Base-by-base conservation (phyloP, 2,329 filamentous ascomycete genomes). In the Trichoderma citrinoviride region DNA sequence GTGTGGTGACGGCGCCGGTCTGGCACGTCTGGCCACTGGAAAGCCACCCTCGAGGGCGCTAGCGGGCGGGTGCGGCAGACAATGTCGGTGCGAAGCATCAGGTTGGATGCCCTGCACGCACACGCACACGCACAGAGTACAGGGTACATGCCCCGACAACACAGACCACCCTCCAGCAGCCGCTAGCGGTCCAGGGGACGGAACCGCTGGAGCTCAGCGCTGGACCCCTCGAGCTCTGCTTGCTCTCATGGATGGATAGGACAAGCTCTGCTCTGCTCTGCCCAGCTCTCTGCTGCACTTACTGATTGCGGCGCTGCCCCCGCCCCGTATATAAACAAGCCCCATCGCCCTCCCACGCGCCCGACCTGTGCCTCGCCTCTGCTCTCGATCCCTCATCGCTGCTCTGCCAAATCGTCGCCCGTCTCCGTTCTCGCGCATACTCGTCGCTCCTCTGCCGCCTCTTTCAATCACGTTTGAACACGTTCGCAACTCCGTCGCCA, bases 301-400 rank as follows among this genome's bases (percentile, higher is more conserved):
- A 84, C 81, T 85, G 82, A 85, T 85, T 85, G 82, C 79, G 80
- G 76, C 79, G 77, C 78, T 79, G 76, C 78, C 78, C 79, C 80
- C 80, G 82, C 82, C 81, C 79, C 78, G 80, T 81, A 86, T 87
- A 87, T 86, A 86, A 87, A 85, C 81, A 83, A 77, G 76, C 77
- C 79, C 80, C 75, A 65, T 75, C 75, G 21, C 79, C 79, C 79
- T 77, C 81, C 61, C 78, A 74, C 82, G 82, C 82, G 81, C 81
- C 81, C 82, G 79, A 78, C 79, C 33, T 37, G 33, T 3, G 76
- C 75, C 74, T 77, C 46, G 61, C 54, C 76, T 75, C 67, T 25
- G 69, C 66, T 57, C 69, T 41, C 40, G 53, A 64, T 63, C 70
- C 77, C 74, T 73, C 70, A 71, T 73, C 72, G 70, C 65, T 68